A percentile compares a stretch with the other conserved stretches of the same genome.
phyloP scores from a whole-genome alignment of 2,329 filamentous ascomycete genomes.

The Lecanicillium sp. region DNA sequence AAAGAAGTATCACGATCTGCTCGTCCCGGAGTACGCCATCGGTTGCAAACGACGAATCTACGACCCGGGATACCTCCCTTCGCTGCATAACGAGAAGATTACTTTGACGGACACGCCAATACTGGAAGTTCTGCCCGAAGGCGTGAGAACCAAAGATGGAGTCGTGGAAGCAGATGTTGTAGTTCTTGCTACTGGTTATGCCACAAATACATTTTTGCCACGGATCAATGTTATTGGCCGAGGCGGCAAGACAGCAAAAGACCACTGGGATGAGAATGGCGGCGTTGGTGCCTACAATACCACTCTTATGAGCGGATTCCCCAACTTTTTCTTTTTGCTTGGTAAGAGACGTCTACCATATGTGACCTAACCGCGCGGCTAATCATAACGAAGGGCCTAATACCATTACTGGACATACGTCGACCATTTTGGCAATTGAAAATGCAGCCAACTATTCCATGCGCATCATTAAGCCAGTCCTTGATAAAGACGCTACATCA shows the following conservation, averaged over 20 bases:
- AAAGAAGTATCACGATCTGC: constrained; percentile 49
- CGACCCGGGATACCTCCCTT: constrained; percentile 45
- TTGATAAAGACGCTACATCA: constrained; percentile 22
- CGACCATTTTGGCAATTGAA: constrained; percentile 50
- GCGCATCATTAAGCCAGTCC: constrained; percentile 44
- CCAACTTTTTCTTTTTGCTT: constrained; percentile 57
- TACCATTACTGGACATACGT: constrained; percentile 52
- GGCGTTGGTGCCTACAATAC: constrained; percentile 55
- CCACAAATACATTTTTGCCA: constrained; percentile 44
- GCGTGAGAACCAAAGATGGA: constrained; percentile 27
- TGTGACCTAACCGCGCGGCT: neutral
- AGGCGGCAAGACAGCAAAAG: constrained; percentile 37
- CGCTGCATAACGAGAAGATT: constrained; percentile 40
- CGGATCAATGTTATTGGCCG: constrained; percentile 44
- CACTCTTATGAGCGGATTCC: constrained; percentile 49
- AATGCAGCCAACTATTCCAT: constrained; percentile 53
- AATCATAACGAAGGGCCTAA: constrained; percentile 40
- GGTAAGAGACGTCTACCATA: constrained; percentile 20
- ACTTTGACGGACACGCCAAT: constrained; percentile 38
- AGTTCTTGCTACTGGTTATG: constrained; percentile 53
- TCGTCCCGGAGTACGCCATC: constrained; percentile 53
- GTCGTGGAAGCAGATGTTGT: constrained; percentile 49
- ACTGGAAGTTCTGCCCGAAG: constrained; percentile 34
- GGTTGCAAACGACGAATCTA: constrained; percentile 58
- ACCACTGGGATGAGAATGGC: constrained; percentile 51